Evolutionary conservation across 495 filamentous ascomycete genomes (phyloP), one percentile per base, ranked within the genome.

Genomic region (Parathielavia appendiculata): DNA sequence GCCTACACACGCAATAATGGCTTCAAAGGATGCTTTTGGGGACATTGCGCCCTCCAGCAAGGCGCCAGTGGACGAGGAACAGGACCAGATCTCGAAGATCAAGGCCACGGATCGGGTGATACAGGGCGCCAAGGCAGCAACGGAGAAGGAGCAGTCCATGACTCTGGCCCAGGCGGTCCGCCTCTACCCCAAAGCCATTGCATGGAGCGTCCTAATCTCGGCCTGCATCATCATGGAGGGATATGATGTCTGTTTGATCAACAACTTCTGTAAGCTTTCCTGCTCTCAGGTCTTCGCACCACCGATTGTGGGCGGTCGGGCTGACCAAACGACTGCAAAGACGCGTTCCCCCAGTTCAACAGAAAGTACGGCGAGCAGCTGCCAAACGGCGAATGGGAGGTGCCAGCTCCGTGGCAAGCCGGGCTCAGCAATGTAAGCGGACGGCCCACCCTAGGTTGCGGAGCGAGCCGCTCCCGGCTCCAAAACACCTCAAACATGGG

Each of bases 381-480:
- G 13, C 46, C 75, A 1, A 68, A 84, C 48, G 85, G 83, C n/a
- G 63, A 69, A 4, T 90, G 87, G 69, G 77, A 90, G 63, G 76
- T 92, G 10, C 72, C 87, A 16, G 86, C 88, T 14, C 67, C 83
- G 57, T 92, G 89, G 89, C 87, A 91, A 73, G 74, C 88, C 9
- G 88, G 86, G 56, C 73, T 92, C 39, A 87, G 83, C 58, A 91
- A 91, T 65, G 88, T 79, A 51, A 70, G 76, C 69, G 12, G 9
- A 32, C 5, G 44, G 9, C 20, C 14, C 45, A 11, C 2, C 5
- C 8, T 7, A 8, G n/a, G 17, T 10, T 11, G n/a, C 40, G 52
- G n/a, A 13, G 16, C 40, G 41, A 35, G 26, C 52, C 40, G 23
- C 0, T 35, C 40, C 12, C 5, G 6, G 9, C 13, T 16, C 39